These are phyloP conservation scores for Selaginella tamariscina DNA, from an alignment of 75 land plant species.

Conservation along the genomic window DNA sequence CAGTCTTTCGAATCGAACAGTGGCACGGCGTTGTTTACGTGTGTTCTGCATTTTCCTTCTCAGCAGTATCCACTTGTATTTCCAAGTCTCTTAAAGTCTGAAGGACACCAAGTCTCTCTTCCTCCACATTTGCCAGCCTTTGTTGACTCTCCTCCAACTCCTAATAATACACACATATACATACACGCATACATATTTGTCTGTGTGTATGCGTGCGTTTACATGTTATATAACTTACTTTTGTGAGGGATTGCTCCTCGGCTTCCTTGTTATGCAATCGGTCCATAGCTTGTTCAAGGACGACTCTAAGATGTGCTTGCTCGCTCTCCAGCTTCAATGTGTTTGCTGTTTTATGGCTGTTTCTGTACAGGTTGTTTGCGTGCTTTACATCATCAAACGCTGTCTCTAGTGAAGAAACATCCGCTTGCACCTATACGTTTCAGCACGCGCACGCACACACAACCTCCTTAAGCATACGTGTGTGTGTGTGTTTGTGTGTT, in stretches of 20 bases:
- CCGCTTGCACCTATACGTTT: conserved; percentile 13
- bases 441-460: no score
- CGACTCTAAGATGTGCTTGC: conserved; percentile 5
- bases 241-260: conserved; percentile 3
- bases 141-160: conserved; percentile 15
- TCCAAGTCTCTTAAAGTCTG: conserved; percentile 14
- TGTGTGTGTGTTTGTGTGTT: no score
- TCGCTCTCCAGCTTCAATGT: conserved; percentile 7
- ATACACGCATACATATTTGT: background rate
- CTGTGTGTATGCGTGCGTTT: background rate
- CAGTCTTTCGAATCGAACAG: conserved; percentile 14
- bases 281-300: conserved; percentile 6
- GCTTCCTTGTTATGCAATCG: background rate
- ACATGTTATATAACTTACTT: background rate
- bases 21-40: conserved; percentile 22
- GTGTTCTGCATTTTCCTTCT: conserved; percentile 24
- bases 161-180: conserved; percentile 5
- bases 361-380: conserved; percentile 15
- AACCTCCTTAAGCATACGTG: no score
- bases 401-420: conserved; percentile 4
- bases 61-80: conserved; percentile 20
- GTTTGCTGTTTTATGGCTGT: conserved; percentile 18
- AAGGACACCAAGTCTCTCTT: conserved; percentile 11
- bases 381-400: conserved; percentile 21
- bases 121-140: conserved; percentile 13